Conservation (phyloP, 139 green algal genomes). For the Chlamydomonas sp. region DNA sequence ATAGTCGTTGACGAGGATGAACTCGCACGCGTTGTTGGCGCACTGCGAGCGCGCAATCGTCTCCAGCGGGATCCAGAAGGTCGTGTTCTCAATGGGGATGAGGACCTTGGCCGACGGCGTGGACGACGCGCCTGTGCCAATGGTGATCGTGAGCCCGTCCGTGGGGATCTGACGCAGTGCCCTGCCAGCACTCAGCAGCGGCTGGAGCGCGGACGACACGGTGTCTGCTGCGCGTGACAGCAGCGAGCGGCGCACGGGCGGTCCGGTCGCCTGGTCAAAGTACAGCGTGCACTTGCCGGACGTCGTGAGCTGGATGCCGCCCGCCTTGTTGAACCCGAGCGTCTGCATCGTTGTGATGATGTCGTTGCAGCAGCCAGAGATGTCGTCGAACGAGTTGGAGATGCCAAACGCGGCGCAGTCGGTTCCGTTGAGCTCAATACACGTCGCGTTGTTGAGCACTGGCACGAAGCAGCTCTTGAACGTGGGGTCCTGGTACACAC, state of each 20-base stretch:
- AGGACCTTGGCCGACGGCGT: no score
- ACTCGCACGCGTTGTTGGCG: neutral
- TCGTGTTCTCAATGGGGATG: conserved; percentile 8
- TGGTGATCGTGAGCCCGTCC: no score
- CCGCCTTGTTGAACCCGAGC: conserved; percentile 10
- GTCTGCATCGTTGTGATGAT: conserved; percentile 5
- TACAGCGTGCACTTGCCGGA: neutral
- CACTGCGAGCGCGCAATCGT: neutral
- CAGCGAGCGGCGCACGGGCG: no score
- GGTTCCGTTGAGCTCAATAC: conserved; percentile 1
- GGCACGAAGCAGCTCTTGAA: conserved; percentile 8
- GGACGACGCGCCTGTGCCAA: no score
- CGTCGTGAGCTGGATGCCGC: neutral
- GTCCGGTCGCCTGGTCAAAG: neutral
- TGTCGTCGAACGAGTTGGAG: conserved; percentile 10
- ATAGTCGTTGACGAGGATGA: neutral
- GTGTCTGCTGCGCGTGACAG: no score
- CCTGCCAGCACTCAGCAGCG: no score
- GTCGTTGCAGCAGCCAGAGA: conserved; percentile 12
- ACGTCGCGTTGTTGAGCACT: conserved; percentile 8
- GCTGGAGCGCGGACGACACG: no score
- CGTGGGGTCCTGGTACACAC: neutral
- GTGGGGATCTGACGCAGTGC: no score
- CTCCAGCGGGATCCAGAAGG: neutral
- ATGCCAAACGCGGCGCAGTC: conserved; percentile 3